Conservation (phyloP, 129 eudicot genomes). For the Helichrysum umbraculigerum region DNA sequence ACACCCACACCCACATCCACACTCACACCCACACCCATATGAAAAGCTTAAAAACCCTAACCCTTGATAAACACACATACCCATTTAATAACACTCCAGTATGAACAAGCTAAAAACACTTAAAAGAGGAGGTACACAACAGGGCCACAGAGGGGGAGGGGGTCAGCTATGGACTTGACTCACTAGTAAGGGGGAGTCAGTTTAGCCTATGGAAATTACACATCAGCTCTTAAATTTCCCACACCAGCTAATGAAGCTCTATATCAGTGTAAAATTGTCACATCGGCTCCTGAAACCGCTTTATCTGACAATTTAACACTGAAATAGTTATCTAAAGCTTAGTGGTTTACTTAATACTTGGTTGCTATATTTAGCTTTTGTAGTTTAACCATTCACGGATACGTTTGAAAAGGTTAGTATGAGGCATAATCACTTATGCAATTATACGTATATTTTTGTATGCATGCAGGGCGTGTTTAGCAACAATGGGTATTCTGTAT, state of each 20-base stretch:
- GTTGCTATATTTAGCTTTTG: background rate
- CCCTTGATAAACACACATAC: background rate
- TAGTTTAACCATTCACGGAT: background rate
- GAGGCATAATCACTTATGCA: background rate
- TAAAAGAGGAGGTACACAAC: background rate
- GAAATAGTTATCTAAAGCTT: background rate
- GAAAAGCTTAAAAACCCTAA: background rate
- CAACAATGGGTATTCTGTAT: conserved; percentile 95
- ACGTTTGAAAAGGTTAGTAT: background rate
- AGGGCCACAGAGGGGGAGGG: no score
- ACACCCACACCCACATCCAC: background rate
- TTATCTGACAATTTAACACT: background rate
- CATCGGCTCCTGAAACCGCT: background rate
- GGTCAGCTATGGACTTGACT: no score
- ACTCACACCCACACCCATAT: background rate
- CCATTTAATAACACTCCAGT: background rate
- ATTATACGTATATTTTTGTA: background rate
- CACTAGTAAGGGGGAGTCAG: no score
- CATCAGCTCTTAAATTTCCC: no score
- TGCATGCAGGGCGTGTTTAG: conserved; percentile 89
- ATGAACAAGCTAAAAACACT: background rate
- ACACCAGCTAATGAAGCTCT: no score
- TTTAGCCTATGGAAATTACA: no score
- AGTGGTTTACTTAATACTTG: background rate
- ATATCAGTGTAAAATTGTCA: no score